These are phyloP conservation scores for Yarrowia phangngaensis DNA, from an alignment of 805 yeast genomes.

Conservation along the genomic window DNA sequence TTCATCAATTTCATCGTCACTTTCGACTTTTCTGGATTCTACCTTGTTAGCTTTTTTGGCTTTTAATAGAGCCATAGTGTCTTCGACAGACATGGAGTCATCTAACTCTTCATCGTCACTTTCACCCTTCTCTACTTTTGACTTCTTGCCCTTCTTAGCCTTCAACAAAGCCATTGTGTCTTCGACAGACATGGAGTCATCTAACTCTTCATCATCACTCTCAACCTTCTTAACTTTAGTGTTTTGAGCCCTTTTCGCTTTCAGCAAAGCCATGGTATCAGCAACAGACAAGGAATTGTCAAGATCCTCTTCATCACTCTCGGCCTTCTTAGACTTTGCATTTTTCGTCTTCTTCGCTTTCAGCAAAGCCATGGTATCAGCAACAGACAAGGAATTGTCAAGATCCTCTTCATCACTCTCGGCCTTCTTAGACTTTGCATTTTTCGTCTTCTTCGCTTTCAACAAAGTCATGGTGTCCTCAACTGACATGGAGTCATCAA, in stretches of 20 bases:
- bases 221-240: not conserved
- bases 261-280: conserved; percentile 11
- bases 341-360: conserved; percentile 28
- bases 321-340: no score
- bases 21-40: no score
- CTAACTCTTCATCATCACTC: not conserved
- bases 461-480: conserved; percentile 42
- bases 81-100: conserved; percentile 33
- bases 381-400: conserved; percentile 36
- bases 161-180: conserved; percentile 33
- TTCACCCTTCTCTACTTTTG: conserved; percentile 43
- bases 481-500: conserved; percentile 30
- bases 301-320: not conserved
- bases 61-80: conserved; percentile 37
- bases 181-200: conserved; percentile 28
- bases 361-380: conserved; percentile 41
- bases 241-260: not conserved
- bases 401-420: conserved; percentile 27
- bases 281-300: not conserved
- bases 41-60: conserved; percentile 34
- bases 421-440: no score
- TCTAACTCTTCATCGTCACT: conserved; percentile 30
- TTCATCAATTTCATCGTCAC: no score
- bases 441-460: conserved; percentile 27
- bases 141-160: conserved; percentile 34